Evolutionary conservation across 2,329 filamentous ascomycete species (phyloP), one percentile per base, ranked within the genome.

Genomic region (Fusarium mangiferae): DNA sequence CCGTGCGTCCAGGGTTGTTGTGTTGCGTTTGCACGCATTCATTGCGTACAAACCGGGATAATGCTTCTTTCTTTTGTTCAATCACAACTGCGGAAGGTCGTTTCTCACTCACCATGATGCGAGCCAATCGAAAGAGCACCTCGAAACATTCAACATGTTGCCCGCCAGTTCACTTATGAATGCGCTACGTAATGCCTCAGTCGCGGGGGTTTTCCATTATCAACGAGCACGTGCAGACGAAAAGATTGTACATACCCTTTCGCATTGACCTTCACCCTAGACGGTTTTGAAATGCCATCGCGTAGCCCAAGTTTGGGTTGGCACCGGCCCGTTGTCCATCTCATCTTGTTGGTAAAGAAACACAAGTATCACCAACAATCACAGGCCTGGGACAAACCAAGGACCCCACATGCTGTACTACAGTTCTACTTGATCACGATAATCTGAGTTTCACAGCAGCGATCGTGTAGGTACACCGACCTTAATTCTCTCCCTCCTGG

Each of bases 1-100:
- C 54, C 57, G 63, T 54, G 55, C 59, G 52, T 59, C 62, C 73
- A 76, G 71, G 70, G 58, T 46, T 61, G 55, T 62, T 46, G 9
- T 62, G 61, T 62, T 56, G 14, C 66, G 58, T 71, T 75, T 66
- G 64, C 65, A 52, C 58, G 20, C 66, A 59, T 65, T 59, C 62
- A 75, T 33, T 62, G 55, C 49, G 62, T 62, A 66, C 57, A 68
- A 66, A 55, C 78, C 59, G 65, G 78, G 77, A 79, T 78, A 72
- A 77, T 73, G 76, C 74, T 73, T 78, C 70, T 75, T 64, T 62
- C 46, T 63, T 68, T 67, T 72, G 66, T 73, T 78, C 78, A 78
- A 78, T 78, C 75, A 76, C 66, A 74, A 66, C 75, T 75, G 69
- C 70, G 55, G 73, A 67, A 75, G 67, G 66, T 60, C 44, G 42